phyloP scores from a whole-genome alignment of 2,329 filamentous ascomycete species.

The Trichoderma koningiopsis region DNA sequence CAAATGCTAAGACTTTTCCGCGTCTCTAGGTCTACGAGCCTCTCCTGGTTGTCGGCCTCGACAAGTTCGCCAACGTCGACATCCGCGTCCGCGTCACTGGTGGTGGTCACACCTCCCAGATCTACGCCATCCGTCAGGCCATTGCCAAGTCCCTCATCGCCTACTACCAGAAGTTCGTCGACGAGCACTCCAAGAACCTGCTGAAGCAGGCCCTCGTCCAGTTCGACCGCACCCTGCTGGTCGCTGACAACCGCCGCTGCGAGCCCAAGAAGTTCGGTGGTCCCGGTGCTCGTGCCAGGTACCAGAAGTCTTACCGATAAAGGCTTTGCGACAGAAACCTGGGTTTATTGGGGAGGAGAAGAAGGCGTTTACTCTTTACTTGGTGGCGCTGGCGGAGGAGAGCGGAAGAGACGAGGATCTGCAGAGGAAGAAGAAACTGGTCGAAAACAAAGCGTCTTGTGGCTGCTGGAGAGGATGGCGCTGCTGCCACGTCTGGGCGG shows the following conservation, averaged over 20 bases:
- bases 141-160: slow-evolving; percentile 78
- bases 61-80: slow-evolving; percentile 96
- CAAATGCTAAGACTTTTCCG: slow-evolving; percentile 29
- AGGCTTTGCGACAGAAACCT: slow-evolving; percentile 3
- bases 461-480: slow-evolving; percentile 8
- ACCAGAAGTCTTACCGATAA: slow-evolving; percentile 99
- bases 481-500: slow-evolving; percentile 12
- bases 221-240: slow-evolving; percentile 96
- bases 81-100: slow-evolving; percentile 95
- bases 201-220: slow-evolving; percentile 95
- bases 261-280: slow-evolving; percentile 99
- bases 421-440: slow-evolving; percentile 4
- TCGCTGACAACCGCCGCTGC: slow-evolving; percentile 98
- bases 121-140: slow-evolving; percentile 98
- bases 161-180: slow-evolving; percentile 99
- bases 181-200: slow-evolving; percentile 99
- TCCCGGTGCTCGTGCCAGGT: slow-evolving; percentile 92
- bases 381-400: slow-evolving; percentile 1
- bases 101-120: slow-evolving; percentile 96
- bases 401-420: not conserved
- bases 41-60: slow-evolving; percentile 91
- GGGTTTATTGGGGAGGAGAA: not conserved
- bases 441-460: slow-evolving; percentile 9
- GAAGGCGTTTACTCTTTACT: not conserved
- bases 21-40: slow-evolving; percentile 86